Percentiles rank a stretch among this genome's conserved stretches.
Conservation (phyloP, 2,329 filamentous ascomycete species). For the Dothideomycetes sp. region DNA sequence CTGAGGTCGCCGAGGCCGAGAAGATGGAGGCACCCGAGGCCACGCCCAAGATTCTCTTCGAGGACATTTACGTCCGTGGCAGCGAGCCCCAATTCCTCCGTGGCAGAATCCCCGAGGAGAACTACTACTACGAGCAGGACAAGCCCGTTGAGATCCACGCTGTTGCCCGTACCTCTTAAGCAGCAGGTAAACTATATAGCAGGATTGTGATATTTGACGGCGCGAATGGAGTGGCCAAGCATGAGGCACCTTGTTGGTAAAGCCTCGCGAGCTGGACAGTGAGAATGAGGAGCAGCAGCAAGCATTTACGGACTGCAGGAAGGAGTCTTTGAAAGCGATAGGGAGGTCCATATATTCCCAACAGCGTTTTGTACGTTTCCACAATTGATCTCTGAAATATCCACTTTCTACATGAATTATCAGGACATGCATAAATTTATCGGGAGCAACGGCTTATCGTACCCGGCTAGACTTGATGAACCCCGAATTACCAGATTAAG, state of each 20-base stretch:
- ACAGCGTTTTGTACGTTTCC: not conserved
- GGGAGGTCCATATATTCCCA: not conserved
- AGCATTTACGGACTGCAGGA: not conserved
- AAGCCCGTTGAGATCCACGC: not conserved
- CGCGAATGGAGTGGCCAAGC: too few species aligned
- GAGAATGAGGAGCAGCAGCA: not conserved
- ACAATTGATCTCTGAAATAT: not conserved
- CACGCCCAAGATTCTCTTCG: conserved; percentile 73
- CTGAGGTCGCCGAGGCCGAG: conserved; percentile 84
- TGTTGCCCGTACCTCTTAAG: not conserved
- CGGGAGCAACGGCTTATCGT: too few species aligned
- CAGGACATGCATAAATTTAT: too few species aligned
- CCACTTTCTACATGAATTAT: not conserved
- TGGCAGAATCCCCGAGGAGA: conserved; percentile 83
- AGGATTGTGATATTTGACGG: not conserved
- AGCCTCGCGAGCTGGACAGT: not conserved
- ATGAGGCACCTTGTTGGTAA: too few species aligned
- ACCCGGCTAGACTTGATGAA: too few species aligned
- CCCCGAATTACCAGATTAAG: too few species aligned
- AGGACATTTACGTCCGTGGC: conserved; percentile 91
- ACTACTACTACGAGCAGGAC: conserved; percentile 56
- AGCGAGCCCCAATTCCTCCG: conserved; percentile 81
- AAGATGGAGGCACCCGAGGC: conserved; percentile 71
- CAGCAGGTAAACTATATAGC: not conserved
- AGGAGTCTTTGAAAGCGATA: not conserved